Percentiles rank a stretch among this genome's conserved stretches.
Conservation (phyloP, 768 basidiomycete species). For the Cyclocybe aegerita region DNA sequence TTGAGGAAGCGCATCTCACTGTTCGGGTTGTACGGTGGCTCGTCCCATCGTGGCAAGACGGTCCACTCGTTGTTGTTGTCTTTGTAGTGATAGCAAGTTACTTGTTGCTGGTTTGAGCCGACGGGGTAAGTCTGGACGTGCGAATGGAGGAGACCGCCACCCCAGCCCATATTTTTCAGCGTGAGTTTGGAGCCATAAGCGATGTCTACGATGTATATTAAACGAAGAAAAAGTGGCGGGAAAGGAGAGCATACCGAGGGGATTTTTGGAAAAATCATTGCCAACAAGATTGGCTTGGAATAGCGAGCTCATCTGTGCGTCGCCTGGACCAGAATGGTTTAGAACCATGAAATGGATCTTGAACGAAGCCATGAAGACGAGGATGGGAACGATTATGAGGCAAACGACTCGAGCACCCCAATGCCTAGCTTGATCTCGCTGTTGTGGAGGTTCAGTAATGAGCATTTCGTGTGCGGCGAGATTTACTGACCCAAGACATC, state of each 20-base stretch:
- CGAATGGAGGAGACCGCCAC: slow-evolving; percentile 94
- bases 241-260: slow-evolving; percentile 58
- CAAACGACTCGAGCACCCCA: slow-evolving; percentile 87
- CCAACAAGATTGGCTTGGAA: slow-evolving; percentile 97
- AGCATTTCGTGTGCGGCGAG: neutral
- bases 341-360: slow-evolving; percentile 95
- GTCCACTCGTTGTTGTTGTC: slow-evolving; percentile 96
- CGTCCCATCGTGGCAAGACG: slow-evolving; percentile 80
- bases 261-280: slow-evolving; percentile 91
- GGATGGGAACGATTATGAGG: slow-evolving; percentile 85
- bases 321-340: slow-evolving; percentile 93
- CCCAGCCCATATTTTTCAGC: slow-evolving; percentile 97
- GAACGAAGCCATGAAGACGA: slow-evolving; percentile 93
- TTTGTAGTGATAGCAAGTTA: slow-evolving; percentile 99
- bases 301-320: slow-evolving; percentile 97
- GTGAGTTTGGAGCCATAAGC: slow-evolving; percentile 90
- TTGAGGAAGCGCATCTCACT: slow-evolving; percentile 69
- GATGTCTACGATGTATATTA: slow-evolving; percentile 53
- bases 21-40: slow-evolving; percentile 62
- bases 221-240: neutral
- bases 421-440: slow-evolving; percentile 88
- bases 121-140: slow-evolving; percentile 94
- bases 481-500: slow-evolving; percentile 75
- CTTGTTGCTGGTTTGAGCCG: slow-evolving; percentile 92
- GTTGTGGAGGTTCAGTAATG: slow-evolving; percentile 8